These are phyloP conservation scores for Prototheca wickerhamii DNA, from an alignment of 163 green algal genomes.

Conservation along the genomic window DNA sequence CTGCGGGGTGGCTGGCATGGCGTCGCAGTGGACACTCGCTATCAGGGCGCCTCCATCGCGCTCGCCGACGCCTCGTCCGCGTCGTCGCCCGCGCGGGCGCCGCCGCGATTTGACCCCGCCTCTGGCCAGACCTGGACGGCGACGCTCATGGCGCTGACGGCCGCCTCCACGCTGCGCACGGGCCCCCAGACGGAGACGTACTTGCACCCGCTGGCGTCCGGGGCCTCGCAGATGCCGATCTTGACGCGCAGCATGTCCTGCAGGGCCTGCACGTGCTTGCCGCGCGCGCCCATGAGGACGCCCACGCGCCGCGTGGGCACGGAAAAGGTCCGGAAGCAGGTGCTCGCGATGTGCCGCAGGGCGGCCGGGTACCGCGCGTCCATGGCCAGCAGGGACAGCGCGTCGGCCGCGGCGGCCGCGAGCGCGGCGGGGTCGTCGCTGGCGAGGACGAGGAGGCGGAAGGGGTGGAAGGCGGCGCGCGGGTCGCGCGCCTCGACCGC, in stretches of 20 bases:
- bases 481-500: slow-evolving; percentile 14
- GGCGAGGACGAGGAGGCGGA: slow-evolving; percentile 19
- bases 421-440: slow-evolving; percentile 1
- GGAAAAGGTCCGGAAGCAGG: slow-evolving; percentile 21
- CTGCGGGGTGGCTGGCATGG: no score
- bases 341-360: slow-evolving; percentile 15
- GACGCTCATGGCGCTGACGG: slow-evolving; percentile 10
- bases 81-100: no score
- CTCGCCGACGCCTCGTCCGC: no score
- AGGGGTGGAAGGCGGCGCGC: slow-evolving; percentile 27
- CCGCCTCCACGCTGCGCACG: slow-evolving; percentile 21
- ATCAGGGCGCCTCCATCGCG: no score
- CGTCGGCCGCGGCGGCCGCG: slow-evolving; percentile 10
- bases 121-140: slow-evolving; percentile 2
- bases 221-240: slow-evolving; percentile 19
- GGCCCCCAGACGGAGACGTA: slow-evolving; percentile 24
- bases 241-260: slow-evolving; percentile 29
- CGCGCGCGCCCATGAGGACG: slow-evolving; percentile 19
- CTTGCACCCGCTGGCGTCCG: background rate
- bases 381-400: slow-evolving; percentile 8
- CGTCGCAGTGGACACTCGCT: no score
- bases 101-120: no score
- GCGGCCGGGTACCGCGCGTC: slow-evolving; percentile 20
- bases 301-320: slow-evolving; percentile 20
- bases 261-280: slow-evolving; percentile 21